These are phyloP conservation scores for Petunia axillaris DNA, from an alignment of 257 asterid species.

Conservation along the genomic window DNA sequence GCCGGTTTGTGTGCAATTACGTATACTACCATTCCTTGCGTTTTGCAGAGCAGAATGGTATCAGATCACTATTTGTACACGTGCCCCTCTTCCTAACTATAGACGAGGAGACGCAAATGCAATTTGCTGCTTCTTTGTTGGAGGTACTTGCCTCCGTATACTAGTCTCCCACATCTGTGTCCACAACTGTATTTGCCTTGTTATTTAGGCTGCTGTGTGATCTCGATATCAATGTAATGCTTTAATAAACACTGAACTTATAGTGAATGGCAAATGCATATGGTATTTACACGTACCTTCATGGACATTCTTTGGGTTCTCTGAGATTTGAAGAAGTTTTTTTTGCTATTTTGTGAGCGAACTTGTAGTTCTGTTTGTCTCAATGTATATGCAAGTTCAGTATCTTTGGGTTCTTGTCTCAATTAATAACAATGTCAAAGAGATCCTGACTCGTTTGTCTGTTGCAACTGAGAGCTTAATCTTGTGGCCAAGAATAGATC, in stretches of 20 bases:
- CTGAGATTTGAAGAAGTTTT: not conserved
- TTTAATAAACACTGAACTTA: slow-evolving; percentile 31
- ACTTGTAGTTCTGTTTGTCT: not conserved
- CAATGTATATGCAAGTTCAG: too few relatives aligned
- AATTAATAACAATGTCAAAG: too few relatives aligned
- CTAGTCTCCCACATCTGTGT: slow-evolving; percentile 36
- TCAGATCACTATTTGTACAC: slow-evolving; percentile 80
- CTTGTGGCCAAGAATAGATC: too few relatives aligned
- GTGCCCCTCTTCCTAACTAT: slow-evolving; percentile 91
- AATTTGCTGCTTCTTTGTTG: slow-evolving; percentile 77
- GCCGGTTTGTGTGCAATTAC: slow-evolving; percentile 93
- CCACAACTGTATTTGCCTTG: slow-evolving; percentile 8
- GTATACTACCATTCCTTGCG: slow-evolving; percentile 94
- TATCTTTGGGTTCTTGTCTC: too few relatives aligned
- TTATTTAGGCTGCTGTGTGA: slow-evolving; percentile 17
- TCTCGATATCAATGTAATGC: slow-evolving; percentile 17
- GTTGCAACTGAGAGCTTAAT: too few relatives aligned
- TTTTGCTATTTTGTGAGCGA: not conserved
- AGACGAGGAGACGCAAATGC: slow-evolving; percentile 97
- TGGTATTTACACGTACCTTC: not conserved
- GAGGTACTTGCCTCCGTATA: slow-evolving; percentile 71
- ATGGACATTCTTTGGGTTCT: not conserved
- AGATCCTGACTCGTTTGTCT: too few relatives aligned
- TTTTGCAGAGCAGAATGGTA: slow-evolving; percentile 84
- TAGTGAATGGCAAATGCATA: slow-evolving; percentile 28